phyloP scores from a whole-genome alignment of 2,329 filamentous ascomycete species.

The Acrodontium crateriforme region DNA sequence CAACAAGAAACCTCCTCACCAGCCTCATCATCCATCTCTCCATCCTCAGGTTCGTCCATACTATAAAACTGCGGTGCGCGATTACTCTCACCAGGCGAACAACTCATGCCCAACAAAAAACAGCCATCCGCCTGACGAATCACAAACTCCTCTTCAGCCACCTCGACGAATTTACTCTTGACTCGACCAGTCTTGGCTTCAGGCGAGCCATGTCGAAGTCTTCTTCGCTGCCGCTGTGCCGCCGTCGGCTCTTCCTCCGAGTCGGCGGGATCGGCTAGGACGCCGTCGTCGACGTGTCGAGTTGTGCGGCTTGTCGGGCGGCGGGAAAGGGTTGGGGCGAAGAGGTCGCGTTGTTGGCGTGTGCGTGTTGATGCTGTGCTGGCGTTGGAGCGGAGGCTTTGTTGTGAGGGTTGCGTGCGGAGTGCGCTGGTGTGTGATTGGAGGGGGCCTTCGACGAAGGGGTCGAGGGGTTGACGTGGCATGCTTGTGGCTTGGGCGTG shows the following conservation, averaged over 20 bases:
- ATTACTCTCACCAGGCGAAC: conserved; percentile 1
- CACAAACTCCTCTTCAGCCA: conserved; percentile 14
- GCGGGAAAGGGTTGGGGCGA: conserved; percentile 13
- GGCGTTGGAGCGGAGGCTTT: conserved; percentile 13
- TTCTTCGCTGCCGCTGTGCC: conserved; percentile 5
- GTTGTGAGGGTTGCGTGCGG: conserved; percentile 11
- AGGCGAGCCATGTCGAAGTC: conserved; percentile 9
- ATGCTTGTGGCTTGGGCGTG: too few species aligned
- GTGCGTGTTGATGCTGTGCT: conserved; percentile 13
- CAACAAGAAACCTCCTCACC: not conserved
- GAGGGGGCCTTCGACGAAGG: too few species aligned
- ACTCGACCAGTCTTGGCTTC: conserved; percentile 5
- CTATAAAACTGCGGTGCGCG: conserved; percentile 1
- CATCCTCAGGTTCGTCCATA: conserved; percentile 3
- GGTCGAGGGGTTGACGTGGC: too few species aligned
- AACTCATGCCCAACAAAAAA: conserved; percentile 10
- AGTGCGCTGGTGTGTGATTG: too few species aligned
- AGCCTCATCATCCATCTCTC: conserved; percentile 5
- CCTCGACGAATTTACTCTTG: conserved; percentile 4
- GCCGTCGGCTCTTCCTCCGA: conserved; percentile 10
- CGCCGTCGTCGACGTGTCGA: conserved; percentile 14
- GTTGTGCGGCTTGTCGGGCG: conserved; percentile 12
- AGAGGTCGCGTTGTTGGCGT: conserved; percentile 11
- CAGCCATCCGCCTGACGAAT: conserved; percentile 15
- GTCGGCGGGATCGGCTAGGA: conserved; percentile 15